A percentile compares a stretch with the other conserved stretches of the same genome.
Evolutionary conservation across 2,329 filamentous ascomycete genomes (phyloP).

Genomic region (Aspergillus oerlinghausenensis): DNA sequence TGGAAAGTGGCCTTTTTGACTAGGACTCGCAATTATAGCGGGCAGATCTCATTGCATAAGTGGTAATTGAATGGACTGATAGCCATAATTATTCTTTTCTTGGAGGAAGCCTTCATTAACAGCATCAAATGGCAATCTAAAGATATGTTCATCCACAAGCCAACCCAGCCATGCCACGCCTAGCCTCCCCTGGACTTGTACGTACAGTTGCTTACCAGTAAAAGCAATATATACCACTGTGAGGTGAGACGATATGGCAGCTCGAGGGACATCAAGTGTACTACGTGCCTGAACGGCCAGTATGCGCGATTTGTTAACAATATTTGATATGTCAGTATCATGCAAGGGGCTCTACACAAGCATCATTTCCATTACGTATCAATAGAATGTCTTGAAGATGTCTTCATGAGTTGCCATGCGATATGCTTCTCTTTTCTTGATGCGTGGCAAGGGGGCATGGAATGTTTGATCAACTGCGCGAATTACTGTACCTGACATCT

Average conservation of each 20-base stretch:
- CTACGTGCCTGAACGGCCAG: not conserved
- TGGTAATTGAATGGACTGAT: not conserved
- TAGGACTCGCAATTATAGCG: not conserved
- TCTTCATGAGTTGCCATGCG: not conserved
- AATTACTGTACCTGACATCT: slow-evolving; percentile 16
- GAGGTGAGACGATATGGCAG: not conserved
- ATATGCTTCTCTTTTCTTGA: not conserved
- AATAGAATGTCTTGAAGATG: not conserved
- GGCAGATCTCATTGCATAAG: not conserved
- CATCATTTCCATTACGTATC: not conserved
- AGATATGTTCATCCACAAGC: not conserved
- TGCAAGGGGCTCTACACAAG: not conserved
- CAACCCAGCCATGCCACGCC: too few relatives aligned
- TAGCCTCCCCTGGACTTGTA: not conserved
- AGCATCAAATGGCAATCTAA: not conserved
- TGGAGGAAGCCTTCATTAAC: not conserved
- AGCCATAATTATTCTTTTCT: not conserved
- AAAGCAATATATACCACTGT: not conserved
- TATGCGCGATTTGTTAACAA: not conserved
- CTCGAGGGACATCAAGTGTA: not conserved
- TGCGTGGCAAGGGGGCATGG: not conserved
- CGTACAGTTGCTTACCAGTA: not conserved
- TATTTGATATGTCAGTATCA: not conserved
- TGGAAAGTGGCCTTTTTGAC: not conserved
- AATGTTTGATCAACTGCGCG: slow-evolving; percentile 19